Conservation (phyloP, 306 rosid species). For the Betula pendula region DNA sequence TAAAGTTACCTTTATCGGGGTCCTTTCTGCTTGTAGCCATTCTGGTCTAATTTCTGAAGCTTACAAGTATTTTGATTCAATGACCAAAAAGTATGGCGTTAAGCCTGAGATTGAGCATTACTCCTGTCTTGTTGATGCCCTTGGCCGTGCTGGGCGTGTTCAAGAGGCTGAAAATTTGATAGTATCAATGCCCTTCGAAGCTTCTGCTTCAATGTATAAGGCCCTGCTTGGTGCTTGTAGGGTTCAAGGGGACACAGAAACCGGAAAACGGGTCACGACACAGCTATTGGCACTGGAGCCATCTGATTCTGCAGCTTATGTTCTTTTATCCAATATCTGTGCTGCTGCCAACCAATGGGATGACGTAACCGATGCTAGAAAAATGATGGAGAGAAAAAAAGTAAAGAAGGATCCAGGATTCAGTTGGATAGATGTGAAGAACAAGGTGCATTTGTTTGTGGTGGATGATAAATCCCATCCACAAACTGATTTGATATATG, state of each 20-base stretch:
- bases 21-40: constrained; percentile 80
- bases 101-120: constrained; percentile 74
- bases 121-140: constrained; percentile 77
- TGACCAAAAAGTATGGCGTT: constrained; percentile 53
- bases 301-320: constrained; percentile 69
- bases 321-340: constrained; percentile 71
- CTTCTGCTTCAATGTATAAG: constrained; percentile 76
- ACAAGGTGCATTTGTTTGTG: constrained; percentile 69
- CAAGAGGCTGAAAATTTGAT: constrained; percentile 72
- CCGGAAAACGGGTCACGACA: constrained; percentile 56
- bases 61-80: constrained; percentile 51
- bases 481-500: constrained; percentile 51
- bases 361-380: constrained; percentile 55
- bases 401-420: constrained; percentile 85
- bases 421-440: constrained; percentile 83
- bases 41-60: constrained; percentile 74
- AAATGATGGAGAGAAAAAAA: constrained; percentile 59
- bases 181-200: constrained; percentile 75
- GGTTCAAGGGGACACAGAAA: constrained; percentile 57
- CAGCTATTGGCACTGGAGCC: constrained; percentile 70
- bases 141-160: constrained; percentile 72
- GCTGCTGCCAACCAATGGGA: constrained; percentile 82
- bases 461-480: constrained; percentile 74
- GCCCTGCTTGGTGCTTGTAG: constrained; percentile 78
- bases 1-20: constrained; percentile 71